Evolutionary conservation across 441 rosid species (phyloP), one percentile per base, ranked within the genome.

Genomic region (Manihot esculenta): DNA sequence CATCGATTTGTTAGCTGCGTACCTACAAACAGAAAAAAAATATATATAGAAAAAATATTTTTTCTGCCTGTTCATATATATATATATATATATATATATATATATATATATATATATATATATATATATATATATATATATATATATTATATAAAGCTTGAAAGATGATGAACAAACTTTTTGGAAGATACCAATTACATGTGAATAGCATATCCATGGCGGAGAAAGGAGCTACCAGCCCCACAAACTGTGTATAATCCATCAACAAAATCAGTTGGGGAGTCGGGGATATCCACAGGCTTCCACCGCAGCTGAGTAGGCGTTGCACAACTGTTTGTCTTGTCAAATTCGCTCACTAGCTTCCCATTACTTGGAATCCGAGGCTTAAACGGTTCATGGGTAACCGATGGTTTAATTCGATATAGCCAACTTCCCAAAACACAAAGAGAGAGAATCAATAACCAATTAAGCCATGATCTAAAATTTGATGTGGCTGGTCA

Each of bases 281-380:
- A 73, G 60, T 81, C 84, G 27, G 94, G 91, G 77, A 90, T 73
- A 54, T 84, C 90, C 65, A 86, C 81, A n/a, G 97, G 97, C 82
- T 82, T 94, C 99, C 99, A 94, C 20, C 99, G 86, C 9, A 94
- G 84, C 81, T 92, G 99, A 66, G 97, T 94, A 2, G 99, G 99
- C 21, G 91, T 94, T 53, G 90, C 83, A 10, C 77, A 79, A 67
- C 86, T 83, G 63, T 88, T 88, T 41, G 94, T 85, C 23, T 70
- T 78, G 68, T 92, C 87, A 71, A 94, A 94, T 76, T 94, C 97
- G 58, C 94, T 89, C 76, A 92, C 81, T 12, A 94, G 86, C 90
- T 78, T 89, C 69, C 69, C 78, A 5, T 94, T 90, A 64, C 68
- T 74, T 0, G 97, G 97, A 3, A 74, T 70, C 10, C 93, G 86